Base-by-base conservation (phyloP, 2,329 filamentous ascomycete species). In the Fusarium burgessii region DNA sequence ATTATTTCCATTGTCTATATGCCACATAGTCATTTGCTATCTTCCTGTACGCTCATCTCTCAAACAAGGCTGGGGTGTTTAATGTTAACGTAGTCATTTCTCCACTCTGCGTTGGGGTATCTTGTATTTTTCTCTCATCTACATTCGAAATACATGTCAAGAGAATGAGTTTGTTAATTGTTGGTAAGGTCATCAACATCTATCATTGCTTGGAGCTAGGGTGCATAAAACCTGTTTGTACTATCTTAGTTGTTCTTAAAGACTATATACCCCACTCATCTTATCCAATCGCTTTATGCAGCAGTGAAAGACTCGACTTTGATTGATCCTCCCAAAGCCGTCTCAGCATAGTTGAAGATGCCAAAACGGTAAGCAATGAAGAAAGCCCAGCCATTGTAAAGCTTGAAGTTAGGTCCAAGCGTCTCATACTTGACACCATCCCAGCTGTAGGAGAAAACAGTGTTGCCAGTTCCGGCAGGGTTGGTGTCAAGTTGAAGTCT, bases 311-410 rank as follows among this genome's bases (percentile, higher is more conserved):
- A 72, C 18, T 69, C 58, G 6, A 72, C 69, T 14, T 56, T 66
- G 36, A 72, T 56, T 23, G 58, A 72, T 7, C 85, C 85, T 1
- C 84, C 84, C 8, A 85, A 69, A 0, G 71, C 74, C 41, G 77
- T 79, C 6, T 84, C 86, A 0, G 84, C 85, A 76, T 80, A 85
- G 70, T 86, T 87, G 68, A 87, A 87, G 18, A 86, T 82, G 0
- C 81, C 85, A 68, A 78, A 87, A 1, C 85, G 78, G 62, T 86
- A 86, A 0, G 83, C 85, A 62, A 84, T 81, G 54, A 86, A 87
- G 72, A 82, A 85, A 7, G 78, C 68, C 84, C 84, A 87, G 12
- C 80, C 78, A 17, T 73, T 82, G 62, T 78, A 80, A 68, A 87
- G 68, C 8, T 76, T 73, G 13, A 80, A 82, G 1, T 77, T 70